Evolutionary conservation across 805 yeast species (phyloP), one percentile per base, ranked within the genome.

Genomic region (Myxozyma sirexii): DNA sequence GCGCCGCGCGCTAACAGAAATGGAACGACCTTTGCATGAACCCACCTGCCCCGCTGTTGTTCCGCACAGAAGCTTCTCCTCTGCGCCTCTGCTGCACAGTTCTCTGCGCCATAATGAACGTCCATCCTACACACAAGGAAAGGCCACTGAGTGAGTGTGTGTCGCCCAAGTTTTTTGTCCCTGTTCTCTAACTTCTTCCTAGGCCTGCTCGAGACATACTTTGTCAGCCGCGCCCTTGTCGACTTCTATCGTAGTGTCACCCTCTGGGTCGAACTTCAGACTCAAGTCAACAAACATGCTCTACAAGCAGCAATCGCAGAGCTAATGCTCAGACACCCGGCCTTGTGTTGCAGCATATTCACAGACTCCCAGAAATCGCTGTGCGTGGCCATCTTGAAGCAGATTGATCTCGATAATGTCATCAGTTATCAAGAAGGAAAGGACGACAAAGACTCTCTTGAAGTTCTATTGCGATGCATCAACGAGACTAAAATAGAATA

Each of bases 191-290:
- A 33, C 52, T 48, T n/a, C n/a, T 6, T n/a, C 35, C 33, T 29
- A 56, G 60, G 57, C 23, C 49, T 52, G n/a, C 48, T 57, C 21
- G 61, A 57, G 41, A 27, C 38, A n/a, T 57, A 57, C 43, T 45
- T 57, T 24, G 50, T 33, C 42, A 26, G 38, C 19, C 48, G 61
- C 10, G 15, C 53, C 13, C 21, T 23, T 0, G 5, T 52, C 26
- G 49, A 47, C 23, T 45, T 45, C 27, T 57, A 57, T 37, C 54
- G 41, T 2, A 39, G 44, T 17, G 55, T 57, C 10, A 29, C 38
- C 7, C 42, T 53, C 15, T 57, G 57, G 57, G n/a, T 51, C 17
- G 35, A 45, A 27, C 26, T 50, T 27, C 26, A 21, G 3, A 21
- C 17, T 15, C 41, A 49, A 8, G 21, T 56, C 39, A 12, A 29